Conservation (phyloP, 1,284 basidiomycete species). For the Trichosporon sp. region DNA sequence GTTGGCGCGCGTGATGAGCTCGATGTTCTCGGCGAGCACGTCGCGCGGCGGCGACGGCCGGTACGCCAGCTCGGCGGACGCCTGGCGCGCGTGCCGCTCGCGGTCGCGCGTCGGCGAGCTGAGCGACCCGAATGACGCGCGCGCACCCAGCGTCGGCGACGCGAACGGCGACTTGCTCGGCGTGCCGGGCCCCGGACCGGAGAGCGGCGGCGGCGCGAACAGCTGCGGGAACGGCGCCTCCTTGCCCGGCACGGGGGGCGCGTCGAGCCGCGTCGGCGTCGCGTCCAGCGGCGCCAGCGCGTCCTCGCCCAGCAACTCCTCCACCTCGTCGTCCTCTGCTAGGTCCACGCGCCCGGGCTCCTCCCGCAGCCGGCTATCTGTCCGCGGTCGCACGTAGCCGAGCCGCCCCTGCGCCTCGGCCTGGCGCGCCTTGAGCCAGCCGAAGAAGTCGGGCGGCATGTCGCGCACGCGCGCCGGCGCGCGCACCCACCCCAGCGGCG, state of each 20-base stretch:
- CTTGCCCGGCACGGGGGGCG: not conserved
- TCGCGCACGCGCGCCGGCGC: slow-evolving; percentile 17
- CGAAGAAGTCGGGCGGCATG: slow-evolving; percentile 36
- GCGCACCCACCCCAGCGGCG: slow-evolving; percentile 38
- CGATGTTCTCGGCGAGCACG: slow-evolving; percentile 5
- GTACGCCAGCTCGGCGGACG: not conserved
- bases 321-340: slow-evolving; percentile 15
- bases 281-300: slow-evolving; percentile 3
- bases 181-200: not conserved
- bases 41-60: not conserved
- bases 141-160: not conserved
- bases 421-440: slow-evolving; percentile 42
- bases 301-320: slow-evolving; percentile 5
- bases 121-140: not conserved
- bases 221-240: not conserved
- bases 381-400: not conserved
- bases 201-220: not conserved
- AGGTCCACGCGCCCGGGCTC: slow-evolving; percentile 16
- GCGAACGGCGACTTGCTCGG: not conserved
- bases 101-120: not conserved
- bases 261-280: slow-evolving; percentile 4
- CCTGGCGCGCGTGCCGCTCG: not conserved
- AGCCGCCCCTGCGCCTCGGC: slow-evolving; percentile 3
- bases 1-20: not conserved
- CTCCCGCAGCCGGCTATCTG: not conserved